Base-by-base conservation (phyloP, 768 basidiomycete species). In the Termitomyces sp. region DNA sequence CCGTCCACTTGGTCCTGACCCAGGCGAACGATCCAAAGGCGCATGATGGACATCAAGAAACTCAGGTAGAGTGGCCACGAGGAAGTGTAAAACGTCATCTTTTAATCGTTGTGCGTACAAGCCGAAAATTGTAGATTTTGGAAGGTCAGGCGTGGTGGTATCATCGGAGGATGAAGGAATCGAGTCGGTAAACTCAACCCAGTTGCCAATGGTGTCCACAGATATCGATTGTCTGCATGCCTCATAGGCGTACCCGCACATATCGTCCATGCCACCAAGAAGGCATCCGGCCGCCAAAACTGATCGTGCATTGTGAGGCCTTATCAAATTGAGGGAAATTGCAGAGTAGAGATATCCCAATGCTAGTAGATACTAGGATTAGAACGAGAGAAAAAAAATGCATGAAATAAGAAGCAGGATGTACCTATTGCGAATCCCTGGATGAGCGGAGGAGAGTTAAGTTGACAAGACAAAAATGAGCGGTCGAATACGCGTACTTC, bases 221-320 rank as follows among this genome's bases (percentile, higher is more conserved):
- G 76, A 79, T 71, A 96, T 85, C 40, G 88, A 88, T 56, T 80
- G 82, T 62, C 82, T 80, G 75, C 89, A 92, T 46, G 83, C 74
- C 51, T 83, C 81, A 69, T 93, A 94, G 21, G 93, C 82, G 64
- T 86, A 86, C 59, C 78, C 78, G 70, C 85, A 88, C 35, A 95
- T 75, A 35, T 94, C 90, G 44, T 92, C 84, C 88, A 94, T 88
- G 43, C 90, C 91, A 51, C 90, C 90, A 44, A 94, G 80, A 34
- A 93, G 75, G 70, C 85, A 90, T 14, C 87, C 88, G 44, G 91
- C 88, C 45, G 92, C 90, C 48, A 96, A 83, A 38, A 93, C 88
- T 19, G 84, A 85, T 65, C 91, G 84, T 54, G 91, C 88, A 71
- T 94, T 94, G 65, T 84, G 80, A 49, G 88, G 80, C 63, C 79